Evolutionary conservation across 139 green algal genomes (phyloP), one percentile per base, ranked within the genome.

Genomic region (Chlamydomonas incerta): DNA sequence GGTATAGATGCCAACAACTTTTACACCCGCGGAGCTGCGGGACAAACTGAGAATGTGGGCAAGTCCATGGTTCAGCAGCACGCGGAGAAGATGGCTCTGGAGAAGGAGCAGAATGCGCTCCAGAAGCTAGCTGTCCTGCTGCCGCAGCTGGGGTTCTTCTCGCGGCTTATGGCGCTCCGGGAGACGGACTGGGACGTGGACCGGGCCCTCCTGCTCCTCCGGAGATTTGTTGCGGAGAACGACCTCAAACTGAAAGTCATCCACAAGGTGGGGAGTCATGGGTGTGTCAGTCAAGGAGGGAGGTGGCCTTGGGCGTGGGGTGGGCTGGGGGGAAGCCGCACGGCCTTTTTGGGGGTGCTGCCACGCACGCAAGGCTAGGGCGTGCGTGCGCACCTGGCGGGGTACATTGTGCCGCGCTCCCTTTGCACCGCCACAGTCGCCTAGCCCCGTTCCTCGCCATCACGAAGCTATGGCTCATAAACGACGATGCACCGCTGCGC

Each of bases 91-190:
- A 82, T 97, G 74, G 93, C 96, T 60, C 37, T 81, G 80, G 92
- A 95, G 67, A 96, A 96, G 87, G 95, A 98, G 81, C 80, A 92
- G 14, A 62, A 79, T 11, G 92, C 92, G 13, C 90, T 97, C 67
- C 86, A 91, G n/a, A 92, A 92, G 41, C 83, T 98, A 58, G 67
- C 87, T 0, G 72, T 74, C 28, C 73, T 96, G 28, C 86, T 96
- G 83, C 95, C 95, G 0, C 77, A 91, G n/a, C 63, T 98, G 67
- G 94, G 95, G 35, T 85, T 90, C 24, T 83, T 92, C 26, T 88
- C 95, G 24, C 90, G 89, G 0, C 85, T 91, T 0, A 68, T 95
- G 24, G 94, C 95, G 2, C 83, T 98, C 41, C 62, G 92, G 52
- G 90, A 96, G 67, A 87, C 88, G 17, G 81, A 82, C n/a, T 98